Evolutionary conservation across 805 yeast species (phyloP), one percentile per base, ranked within the genome.

Genomic region (Teunomyces gatunensis): DNA sequence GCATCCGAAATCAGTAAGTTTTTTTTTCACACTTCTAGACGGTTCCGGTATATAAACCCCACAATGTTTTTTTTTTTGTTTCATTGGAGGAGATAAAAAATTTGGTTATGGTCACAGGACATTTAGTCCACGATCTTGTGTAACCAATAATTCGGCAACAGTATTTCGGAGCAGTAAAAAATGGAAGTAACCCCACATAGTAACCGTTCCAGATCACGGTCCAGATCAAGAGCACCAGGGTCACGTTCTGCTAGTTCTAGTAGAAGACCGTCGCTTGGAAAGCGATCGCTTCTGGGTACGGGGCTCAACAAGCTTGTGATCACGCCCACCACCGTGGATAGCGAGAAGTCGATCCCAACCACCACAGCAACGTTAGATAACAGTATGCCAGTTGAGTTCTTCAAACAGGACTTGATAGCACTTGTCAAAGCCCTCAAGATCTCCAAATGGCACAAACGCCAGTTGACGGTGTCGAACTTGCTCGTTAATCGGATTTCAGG

Each of bases 381-480:
- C 58, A 68, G 86, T 1, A 73, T 91, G 48, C 97, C 97, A 0
- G 57, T 73, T n/a, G 92, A 85, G 56, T 91, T 89, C 63, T 85
- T 92, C 67, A 86, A 87, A 59, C 87, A 85, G 51, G 97, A 91
- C 61, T 71, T 92, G 36, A 62, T 89, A 28, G 77, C 83, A 1
- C 72, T 88, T 32, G 63, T 85, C 29, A 84, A 84, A 54, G 72
- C 77, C 6, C 68, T 94, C 48, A 75, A 76, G 47, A 81, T 94
- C 37, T 79, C 89, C 29, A 85, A 86, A 64, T 94, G 99, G 99
- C 80, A 83, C 56, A 74, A 74, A 51, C 76, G 84, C 27, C 70
- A 54, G 45, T 75, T 73, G 51, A 61, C 63, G 3, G 57, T 58
- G 53, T 56, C 71, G 6, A 65, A 71, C 33, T 64, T 92, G 34